Evolutionary conservation across 257 asterid genomes (phyloP).

Genomic region (Nicotiana tomentosiformis): DNA sequence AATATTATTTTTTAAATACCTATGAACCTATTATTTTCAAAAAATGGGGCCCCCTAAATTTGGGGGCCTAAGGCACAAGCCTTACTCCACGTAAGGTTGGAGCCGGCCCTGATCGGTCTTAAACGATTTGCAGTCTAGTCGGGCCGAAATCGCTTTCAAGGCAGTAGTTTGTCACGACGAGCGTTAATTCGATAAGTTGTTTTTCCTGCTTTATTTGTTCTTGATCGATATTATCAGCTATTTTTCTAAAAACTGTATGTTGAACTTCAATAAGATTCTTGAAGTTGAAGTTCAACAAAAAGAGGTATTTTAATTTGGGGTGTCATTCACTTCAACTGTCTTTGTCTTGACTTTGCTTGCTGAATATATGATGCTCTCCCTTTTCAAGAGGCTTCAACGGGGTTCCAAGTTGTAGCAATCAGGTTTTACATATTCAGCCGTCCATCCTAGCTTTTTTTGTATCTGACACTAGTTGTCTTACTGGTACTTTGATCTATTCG

Average conservation of each 20-base stretch:
- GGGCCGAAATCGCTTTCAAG: too few relatives aligned
- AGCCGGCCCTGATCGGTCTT: too few relatives aligned
- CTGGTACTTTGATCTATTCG: background rate
- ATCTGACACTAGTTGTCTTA: background rate
- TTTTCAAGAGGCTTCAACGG: background rate
- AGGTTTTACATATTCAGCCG: background rate
- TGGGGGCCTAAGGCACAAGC: too few relatives aligned
- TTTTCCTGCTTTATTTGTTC: too few relatives aligned
- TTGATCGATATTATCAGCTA: too few relatives aligned
- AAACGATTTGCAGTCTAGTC: too few relatives aligned
- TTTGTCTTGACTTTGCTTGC: conserved; percentile 31
- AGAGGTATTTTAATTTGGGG: background rate
- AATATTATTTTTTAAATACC: too few relatives aligned
- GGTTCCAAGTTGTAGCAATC: background rate
- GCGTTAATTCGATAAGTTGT: too few relatives aligned
- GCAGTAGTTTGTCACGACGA: too few relatives aligned
- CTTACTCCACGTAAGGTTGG: too few relatives aligned
- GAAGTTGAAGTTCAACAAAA: conserved; percentile 13
- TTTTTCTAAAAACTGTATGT: background rate
- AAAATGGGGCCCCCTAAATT: too few relatives aligned
- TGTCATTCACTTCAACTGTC: conserved; percentile 7
- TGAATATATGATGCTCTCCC: conserved; percentile 18
- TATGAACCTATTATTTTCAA: too few relatives aligned
- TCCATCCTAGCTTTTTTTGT: background rate
- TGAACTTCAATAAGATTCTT: conserved; percentile 15